These are phyloP conservation scores for Baudoinia panamericana DNA, from an alignment of 495 filamentous ascomycete genomes.

Conservation along the genomic window DNA sequence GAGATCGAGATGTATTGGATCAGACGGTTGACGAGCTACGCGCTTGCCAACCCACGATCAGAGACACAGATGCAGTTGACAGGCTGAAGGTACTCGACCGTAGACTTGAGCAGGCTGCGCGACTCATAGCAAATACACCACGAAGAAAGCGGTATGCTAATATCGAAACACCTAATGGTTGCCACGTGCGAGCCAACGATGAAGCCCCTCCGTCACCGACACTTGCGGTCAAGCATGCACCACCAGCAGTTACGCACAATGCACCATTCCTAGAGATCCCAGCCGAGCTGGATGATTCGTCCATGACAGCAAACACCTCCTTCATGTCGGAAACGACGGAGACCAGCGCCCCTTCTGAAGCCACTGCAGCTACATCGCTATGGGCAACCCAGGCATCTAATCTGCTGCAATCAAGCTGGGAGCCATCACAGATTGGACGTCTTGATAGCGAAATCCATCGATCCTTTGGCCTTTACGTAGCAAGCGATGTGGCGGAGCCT, in stretches of 20 bases:
- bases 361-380: too few relatives aligned
- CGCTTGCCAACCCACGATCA: not conserved
- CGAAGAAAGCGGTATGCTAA: not conserved
- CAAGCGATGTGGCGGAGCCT: too few relatives aligned
- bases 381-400: too few relatives aligned
- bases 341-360: too few relatives aligned
- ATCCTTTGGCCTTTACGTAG: too few relatives aligned
- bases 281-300: too few relatives aligned
- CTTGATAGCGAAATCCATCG: too few relatives aligned
- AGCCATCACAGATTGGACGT: too few relatives aligned
- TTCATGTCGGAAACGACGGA: not conserved
- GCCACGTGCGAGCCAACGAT: too few relatives aligned
- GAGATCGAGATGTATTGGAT: not conserved
- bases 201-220: conserved; percentile 2
- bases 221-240: conserved; percentile 4
- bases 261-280: too few relatives aligned
- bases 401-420: too few relatives aligned
- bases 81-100: not conserved
- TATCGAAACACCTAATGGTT: not conserved
- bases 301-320: not conserved
- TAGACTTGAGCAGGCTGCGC: not conserved
- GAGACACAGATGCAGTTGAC: conserved; percentile 1
- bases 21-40: not conserved
- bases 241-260: too few relatives aligned
- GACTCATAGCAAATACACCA: not conserved